Conservation (phyloP, 306 rosid species). For the Cercis canadensis region DNA sequence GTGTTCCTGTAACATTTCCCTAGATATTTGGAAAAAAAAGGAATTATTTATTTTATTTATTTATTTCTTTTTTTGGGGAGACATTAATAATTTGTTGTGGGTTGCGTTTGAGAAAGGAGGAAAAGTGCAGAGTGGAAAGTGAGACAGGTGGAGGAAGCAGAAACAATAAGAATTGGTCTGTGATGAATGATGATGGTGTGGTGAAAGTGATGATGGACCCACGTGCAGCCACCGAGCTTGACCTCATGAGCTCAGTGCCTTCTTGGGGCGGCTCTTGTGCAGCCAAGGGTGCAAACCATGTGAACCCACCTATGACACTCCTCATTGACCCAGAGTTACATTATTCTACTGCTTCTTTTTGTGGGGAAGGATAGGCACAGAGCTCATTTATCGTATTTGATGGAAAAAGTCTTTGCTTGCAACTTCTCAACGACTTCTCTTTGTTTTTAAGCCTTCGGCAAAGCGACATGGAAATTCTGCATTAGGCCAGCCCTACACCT, state of each 20-base stretch:
- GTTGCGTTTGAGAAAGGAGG: background rate
- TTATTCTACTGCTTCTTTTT: background rate
- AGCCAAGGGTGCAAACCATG: conserved; percentile 50
- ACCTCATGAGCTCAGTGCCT: conserved; percentile 30
- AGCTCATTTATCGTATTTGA: conserved; percentile 7
- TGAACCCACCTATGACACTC: conserved; percentile 38
- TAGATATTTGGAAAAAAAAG: no score
- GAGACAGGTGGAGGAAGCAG: conserved; percentile 18
- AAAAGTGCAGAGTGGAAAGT: conserved; percentile 2
- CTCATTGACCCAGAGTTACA: conserved; percentile 36
- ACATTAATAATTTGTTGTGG: conserved; percentile 8
- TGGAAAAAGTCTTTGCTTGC: conserved; percentile 43
- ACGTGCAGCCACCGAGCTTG: conserved; percentile 50
- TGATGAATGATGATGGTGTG: background rate
- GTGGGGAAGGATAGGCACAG: background rate
- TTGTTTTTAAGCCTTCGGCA: conserved; percentile 45
- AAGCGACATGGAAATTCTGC: conserved; percentile 40
- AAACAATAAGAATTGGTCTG: background rate
- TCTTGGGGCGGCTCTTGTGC: conserved; percentile 29
- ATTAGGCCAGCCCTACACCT: no score
- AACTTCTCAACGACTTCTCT: conserved; percentile 56
- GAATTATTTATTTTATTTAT: no score
- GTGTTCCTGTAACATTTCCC: no score
- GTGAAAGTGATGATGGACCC: conserved; percentile 44
- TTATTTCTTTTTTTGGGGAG: no score